phyloP scores from a whole-genome alignment of 2,329 filamentous ascomycete genomes.

The Sarocladium strictum region DNA sequence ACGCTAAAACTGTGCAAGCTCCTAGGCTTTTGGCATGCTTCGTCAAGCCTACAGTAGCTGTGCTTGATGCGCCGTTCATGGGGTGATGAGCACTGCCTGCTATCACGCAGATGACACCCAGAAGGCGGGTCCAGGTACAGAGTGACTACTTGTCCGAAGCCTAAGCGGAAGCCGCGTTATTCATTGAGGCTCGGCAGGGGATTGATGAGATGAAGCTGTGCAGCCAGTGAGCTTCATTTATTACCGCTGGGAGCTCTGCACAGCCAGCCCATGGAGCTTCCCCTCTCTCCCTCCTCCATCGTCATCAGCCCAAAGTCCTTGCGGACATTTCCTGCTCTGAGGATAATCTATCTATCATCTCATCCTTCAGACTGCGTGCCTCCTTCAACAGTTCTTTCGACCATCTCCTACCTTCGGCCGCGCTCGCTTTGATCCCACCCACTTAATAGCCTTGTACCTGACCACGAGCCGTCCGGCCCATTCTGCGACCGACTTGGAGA shows the following conservation, averaged over 20 bases:
- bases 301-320: not conserved
- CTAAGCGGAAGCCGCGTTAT: not conserved
- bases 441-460: slow-evolving; percentile 9
- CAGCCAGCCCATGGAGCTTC: not conserved
- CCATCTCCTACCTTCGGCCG: not conserved
- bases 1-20: not conserved
- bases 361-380: not conserved
- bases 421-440: not conserved
- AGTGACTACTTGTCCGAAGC: not conserved
- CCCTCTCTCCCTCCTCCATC: slow-evolving; percentile 10
- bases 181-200: not conserved
- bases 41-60: not conserved
- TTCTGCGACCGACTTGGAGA: slow-evolving; percentile 15
- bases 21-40: not conserved
- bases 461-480: slow-evolving; percentile 14
- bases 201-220: not conserved
- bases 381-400: not conserved
- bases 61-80: not conserved
- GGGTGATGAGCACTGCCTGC: not conserved
- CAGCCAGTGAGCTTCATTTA: slow-evolving; percentile 5
- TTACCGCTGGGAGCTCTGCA: slow-evolving; percentile 1
- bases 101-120: not conserved
- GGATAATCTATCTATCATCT: not conserved
- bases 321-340: not conserved
- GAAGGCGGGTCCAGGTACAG: slow-evolving; percentile 1